These are phyloP conservation scores for Yarrowia galli DNA, from an alignment of 1,139 yeast genomes.

Conservation along the genomic window DNA sequence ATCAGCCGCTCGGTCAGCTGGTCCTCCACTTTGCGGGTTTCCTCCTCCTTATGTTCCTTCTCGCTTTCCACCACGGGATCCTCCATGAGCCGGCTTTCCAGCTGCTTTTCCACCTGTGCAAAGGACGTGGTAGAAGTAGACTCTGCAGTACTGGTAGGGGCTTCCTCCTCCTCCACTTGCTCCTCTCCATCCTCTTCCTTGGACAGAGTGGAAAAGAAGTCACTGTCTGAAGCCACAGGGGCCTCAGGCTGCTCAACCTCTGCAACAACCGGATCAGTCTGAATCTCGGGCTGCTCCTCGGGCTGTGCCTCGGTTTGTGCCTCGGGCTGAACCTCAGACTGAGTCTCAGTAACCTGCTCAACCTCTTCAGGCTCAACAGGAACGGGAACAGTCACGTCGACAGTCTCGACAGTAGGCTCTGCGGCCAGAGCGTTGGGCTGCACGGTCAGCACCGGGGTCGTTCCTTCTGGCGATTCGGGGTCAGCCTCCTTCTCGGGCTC, in stretches of 20 bases:
- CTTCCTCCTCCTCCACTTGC: not conserved
- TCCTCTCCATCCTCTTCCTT: conserved; percentile 31
- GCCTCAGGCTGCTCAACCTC: conserved; percentile 21
- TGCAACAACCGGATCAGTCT: not conserved
- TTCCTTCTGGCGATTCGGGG: conserved; percentile 20
- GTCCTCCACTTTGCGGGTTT: conserved; percentile 2
- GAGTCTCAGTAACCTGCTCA: not conserved
- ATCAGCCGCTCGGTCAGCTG: conserved; percentile 16
- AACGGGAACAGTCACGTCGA: conserved; percentile 11
- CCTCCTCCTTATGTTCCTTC: conserved; percentile 11
- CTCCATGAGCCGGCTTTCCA: conserved; percentile 13
- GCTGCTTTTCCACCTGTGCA: not conserved
- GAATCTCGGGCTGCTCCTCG: not conserved
- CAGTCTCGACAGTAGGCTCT: conserved; percentile 20
- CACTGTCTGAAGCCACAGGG: not conserved
- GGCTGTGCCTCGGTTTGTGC: not conserved
- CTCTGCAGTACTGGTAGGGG: not conserved
- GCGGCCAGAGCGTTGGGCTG: conserved; percentile 28
- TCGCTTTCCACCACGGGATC: conserved; percentile 25
- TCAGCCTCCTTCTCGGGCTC: not conserved
- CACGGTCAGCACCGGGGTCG: conserved; percentile 19
- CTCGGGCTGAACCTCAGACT: not conserved
- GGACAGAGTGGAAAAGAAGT: conserved; percentile 24
- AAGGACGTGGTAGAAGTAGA: not conserved
- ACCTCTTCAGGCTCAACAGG: conserved; percentile 31